phyloP scores from a whole-genome alignment of 225 moss, liverwort and hornwort genomes.

The Pseudisothecium myosuroides region DNA sequence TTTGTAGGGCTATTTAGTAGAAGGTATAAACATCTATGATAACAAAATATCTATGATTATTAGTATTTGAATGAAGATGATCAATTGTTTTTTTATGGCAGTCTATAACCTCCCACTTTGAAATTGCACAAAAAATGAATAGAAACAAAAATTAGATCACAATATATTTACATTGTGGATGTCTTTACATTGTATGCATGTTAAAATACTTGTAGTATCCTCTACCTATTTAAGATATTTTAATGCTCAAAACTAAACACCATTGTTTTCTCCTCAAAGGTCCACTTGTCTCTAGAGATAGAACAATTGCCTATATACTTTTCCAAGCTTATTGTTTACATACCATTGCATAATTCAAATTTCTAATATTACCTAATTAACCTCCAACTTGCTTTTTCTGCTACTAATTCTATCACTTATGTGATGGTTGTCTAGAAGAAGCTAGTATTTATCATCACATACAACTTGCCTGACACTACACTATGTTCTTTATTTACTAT shows the following conservation, averaged over 20 bases:
- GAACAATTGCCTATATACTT: neutral
- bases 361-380: too few species aligned
- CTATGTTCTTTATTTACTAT: too few species aligned
- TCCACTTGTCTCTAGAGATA: neutral
- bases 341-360: too few species aligned
- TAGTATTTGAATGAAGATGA: neutral
- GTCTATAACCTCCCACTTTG: neutral
- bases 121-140: neutral
- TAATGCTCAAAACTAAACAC: neutral
- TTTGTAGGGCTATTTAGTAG: neutral
- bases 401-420: too few species aligned
- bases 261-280: accelerated
- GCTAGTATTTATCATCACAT: too few species aligned
- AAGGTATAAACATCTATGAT: too few species aligned
- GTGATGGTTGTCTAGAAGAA: too few species aligned
- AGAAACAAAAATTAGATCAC: neutral
- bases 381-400: too few species aligned
- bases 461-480: too few species aligned
- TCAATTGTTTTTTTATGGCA: neutral
- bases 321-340: too few species aligned
- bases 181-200: neutral
- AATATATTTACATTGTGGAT: neutral
- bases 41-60: neutral
- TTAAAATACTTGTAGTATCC: neutral
- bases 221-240: neutral